These are phyloP conservation scores for Fusarium nematophilum DNA, from an alignment of 2,329 filamentous ascomycete genomes.

Conservation along the genomic window DNA sequence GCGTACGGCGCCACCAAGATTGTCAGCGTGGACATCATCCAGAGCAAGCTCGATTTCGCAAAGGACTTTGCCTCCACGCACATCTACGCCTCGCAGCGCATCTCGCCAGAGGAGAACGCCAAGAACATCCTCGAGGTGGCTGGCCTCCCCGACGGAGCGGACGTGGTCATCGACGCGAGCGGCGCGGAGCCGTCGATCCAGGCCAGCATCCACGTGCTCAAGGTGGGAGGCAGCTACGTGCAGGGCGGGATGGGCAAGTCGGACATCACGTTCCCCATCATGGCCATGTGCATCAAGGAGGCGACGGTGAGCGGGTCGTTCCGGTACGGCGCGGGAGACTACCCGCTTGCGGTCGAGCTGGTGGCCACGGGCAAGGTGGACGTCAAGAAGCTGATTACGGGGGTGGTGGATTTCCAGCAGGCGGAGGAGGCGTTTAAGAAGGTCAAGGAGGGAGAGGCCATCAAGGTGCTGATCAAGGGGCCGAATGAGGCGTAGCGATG, in stretches of 20 bases:
- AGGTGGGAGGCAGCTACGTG: constrained; percentile 79
- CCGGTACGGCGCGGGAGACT: constrained; percentile 89
- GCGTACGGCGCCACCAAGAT: constrained; percentile 88
- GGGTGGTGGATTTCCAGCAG: constrained; percentile 80
- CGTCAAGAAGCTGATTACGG: constrained; percentile 84
- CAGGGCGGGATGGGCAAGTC: constrained; percentile 91
- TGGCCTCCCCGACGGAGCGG: constrained; percentile 74
- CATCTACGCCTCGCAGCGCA: constrained; percentile 71
- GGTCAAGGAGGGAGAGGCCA: constrained; percentile 84
- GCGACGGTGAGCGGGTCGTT: constrained; percentile 88
- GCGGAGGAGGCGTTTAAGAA: constrained; percentile 89
- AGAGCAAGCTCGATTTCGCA: constrained; percentile 83
- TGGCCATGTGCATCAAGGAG: constrained; percentile 90
- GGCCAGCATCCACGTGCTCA: constrained; percentile 76
- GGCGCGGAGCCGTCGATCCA: constrained; percentile 85
- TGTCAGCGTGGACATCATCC: constrained; percentile 89
- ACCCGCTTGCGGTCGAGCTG: constrained; percentile 83
- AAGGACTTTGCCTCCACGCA: constrained; percentile 77
- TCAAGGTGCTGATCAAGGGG: constrained; percentile 75
- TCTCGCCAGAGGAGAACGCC: constrained; percentile 79
- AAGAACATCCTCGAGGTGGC: constrained; percentile 71
- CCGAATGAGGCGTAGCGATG: constrained; percentile 66
- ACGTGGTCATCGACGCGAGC: constrained; percentile 83
- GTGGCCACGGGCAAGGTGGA: constrained; percentile 78
- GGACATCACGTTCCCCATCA: constrained; percentile 92